Conservation (phyloP, 176 grass and related monocot species). For the Aegilops speltoides region DNA sequence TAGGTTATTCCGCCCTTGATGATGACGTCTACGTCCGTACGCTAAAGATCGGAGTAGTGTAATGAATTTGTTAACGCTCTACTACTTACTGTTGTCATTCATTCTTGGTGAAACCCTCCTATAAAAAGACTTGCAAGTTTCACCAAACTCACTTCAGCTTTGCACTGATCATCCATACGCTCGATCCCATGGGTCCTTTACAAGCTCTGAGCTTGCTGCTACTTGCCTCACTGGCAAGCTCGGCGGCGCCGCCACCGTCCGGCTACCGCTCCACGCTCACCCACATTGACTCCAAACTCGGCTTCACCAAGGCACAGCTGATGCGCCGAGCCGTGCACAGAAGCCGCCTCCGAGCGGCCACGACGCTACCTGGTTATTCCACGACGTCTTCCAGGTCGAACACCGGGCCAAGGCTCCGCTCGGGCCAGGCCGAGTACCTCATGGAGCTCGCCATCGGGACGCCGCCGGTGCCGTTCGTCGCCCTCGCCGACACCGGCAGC, state of each 20-base stretch:
- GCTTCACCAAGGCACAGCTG: not conserved
- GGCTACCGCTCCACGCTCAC: not conserved
- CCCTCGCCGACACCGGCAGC: constrained; percentile 63
- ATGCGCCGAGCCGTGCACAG: not conserved
- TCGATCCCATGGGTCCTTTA: not conserved
- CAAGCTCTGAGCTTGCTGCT: not conserved
- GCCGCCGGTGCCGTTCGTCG: constrained; percentile 32
- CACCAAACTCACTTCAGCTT: not conserved
- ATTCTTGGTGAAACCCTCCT: no score
- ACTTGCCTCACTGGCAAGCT: not conserved
- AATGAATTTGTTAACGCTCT: no score
- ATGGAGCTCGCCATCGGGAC: constrained; percentile 35
- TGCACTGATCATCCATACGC: not conserved
- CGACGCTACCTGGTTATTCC: not conserved
- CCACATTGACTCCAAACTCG: not conserved
- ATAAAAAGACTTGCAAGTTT: no score
- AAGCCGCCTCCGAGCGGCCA: not conserved
- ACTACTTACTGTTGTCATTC: no score
- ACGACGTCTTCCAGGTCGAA: not conserved
- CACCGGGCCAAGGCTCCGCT: not conserved
- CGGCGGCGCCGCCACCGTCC: not conserved
- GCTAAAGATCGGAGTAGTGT: no score
- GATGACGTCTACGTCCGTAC: no score
- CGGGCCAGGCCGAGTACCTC: constrained; percentile 4
- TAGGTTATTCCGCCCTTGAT: no score